Percentiles rank a stretch among this genome's conserved stretches.
These are phyloP conservation scores for Carpinus fangiana DNA, from an alignment of 306 rosid genomes.

Conservation along the genomic window DNA sequence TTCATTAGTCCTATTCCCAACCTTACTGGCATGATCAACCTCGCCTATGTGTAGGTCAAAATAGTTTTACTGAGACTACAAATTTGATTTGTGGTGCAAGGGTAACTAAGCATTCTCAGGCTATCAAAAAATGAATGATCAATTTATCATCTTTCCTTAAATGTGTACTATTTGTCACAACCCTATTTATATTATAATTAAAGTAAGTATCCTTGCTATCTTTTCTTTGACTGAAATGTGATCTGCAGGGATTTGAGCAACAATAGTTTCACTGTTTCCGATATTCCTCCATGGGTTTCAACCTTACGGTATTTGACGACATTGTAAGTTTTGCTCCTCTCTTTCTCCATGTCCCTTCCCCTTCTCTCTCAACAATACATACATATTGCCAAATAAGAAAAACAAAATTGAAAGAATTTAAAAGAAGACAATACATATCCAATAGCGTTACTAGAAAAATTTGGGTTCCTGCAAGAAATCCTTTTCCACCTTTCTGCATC, in stretches of 20 bases:
- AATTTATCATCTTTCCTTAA: not conserved
- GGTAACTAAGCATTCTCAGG: not conserved
- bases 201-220: not conserved
- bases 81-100: not conserved
- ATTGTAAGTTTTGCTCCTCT: slow-evolving; percentile 45
- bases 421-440: not conserved
- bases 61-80: not conserved
- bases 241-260: slow-evolving; percentile 63
- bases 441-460: not conserved
- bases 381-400: not conserved
- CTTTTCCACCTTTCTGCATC: not conserved
- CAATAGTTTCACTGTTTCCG: slow-evolving; percentile 44
- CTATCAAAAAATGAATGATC: not conserved
- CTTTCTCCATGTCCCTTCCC: not conserved
- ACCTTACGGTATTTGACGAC: slow-evolving; percentile 48
- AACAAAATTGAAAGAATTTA: not conserved
- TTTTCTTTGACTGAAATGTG: slow-evolving; percentile 6
- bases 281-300: slow-evolving; percentile 50
- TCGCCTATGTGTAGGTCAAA: slow-evolving; percentile 47
- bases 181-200: too few relatives aligned
- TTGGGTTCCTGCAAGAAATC: not conserved
- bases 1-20: slow-evolving; percentile 53
- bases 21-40: slow-evolving; percentile 53
- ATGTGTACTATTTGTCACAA: too few relatives aligned
- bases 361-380: not conserved